Evolutionary conservation across 1,284 basidiomycete species (phyloP), one percentile per base, ranked within the genome.

Genomic region (Apiotrichum akiyoshidainum): DNA sequence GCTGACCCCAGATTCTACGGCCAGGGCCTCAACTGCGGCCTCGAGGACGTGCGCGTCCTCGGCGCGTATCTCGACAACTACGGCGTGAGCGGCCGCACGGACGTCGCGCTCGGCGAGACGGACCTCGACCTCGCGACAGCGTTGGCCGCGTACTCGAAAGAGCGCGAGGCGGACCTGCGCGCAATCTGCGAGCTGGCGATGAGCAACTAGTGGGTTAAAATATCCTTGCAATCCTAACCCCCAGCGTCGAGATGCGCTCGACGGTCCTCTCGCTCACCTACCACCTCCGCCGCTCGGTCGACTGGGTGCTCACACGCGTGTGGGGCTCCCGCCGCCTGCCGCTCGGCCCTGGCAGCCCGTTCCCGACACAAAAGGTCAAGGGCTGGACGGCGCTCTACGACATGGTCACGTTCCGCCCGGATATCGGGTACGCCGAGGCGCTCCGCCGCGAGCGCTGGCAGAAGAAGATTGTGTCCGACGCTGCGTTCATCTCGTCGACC

Each of bases 351-450:
- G 63, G 65, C 44, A 61, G 67, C 19, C 71, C 73, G 11, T 79
- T 78, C 71, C 76, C 75, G 1, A 75, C 70, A n/a, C 64, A 75
- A 53, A 75, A 80, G 55, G 85, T 87, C 41, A 76, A 77, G 58
- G 89, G 89, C 39, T 99, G 95, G 95, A 83, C 91, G 58, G 90
- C 91, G 52, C 82, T 96, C 54, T 99, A 99, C 77, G 90, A 90
- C 37, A 95, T 98, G 92, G 89, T 96, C 65, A 97, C 95, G 41
- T 99, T 99, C 81, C 84, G 92, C 42, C 90, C 92, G 46, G 94
- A 97, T 76, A 85, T 97, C 64, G 88, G 87, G 70, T 98, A 98
- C 74, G 86, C 87, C 9, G 77, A 78, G 56, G 78, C 77, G 8
- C 59, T 75, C 44, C 57, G 74, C 48, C 71, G 72, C 55, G 78